Percentiles rank a stretch among this genome's conserved stretches.
Conservation (phyloP, 257 asterid genomes). For the Haberlea rhodopensis region DNA sequence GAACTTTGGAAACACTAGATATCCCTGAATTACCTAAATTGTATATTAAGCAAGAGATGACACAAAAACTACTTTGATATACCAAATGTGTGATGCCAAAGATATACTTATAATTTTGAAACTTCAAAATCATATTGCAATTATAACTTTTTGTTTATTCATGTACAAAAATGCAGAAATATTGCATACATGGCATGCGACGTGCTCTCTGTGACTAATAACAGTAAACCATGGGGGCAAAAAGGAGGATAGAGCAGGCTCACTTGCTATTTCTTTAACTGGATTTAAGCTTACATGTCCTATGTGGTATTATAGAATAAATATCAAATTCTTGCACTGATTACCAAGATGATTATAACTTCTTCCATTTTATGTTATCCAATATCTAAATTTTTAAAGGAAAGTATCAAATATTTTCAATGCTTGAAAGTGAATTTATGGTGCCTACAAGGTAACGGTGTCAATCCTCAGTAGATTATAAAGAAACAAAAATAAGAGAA, state of each 20-base stretch:
- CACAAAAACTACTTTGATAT: not conserved
- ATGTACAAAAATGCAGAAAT: too few relatives aligned
- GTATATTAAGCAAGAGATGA: not conserved
- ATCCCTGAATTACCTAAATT: not conserved
- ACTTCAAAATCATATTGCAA: too few relatives aligned
- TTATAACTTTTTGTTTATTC: not conserved
- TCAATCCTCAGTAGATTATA: not conserved
- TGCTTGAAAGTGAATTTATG: constrained; percentile 1
- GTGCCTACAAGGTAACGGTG: constrained; percentile 7
- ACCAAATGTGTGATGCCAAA: not conserved
- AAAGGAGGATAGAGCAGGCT: not conserved
- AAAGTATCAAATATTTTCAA: not conserved
- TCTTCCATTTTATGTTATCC: not conserved
- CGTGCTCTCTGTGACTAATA: not conserved
- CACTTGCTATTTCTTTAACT: not conserved
- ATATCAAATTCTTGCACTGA: not conserved
- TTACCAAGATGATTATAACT: not conserved
- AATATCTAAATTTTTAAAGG: not conserved
- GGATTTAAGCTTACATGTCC: not conserved
- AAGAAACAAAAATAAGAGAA: not conserved
- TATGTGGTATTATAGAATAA: not conserved
- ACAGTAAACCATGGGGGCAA: not conserved
- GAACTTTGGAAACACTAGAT: constrained; percentile 7
- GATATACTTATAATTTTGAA: too few relatives aligned
- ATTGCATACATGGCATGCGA: not conserved